Conservation (phyloP, 768 basidiomycete genomes). For the Chiua virens region DNA sequence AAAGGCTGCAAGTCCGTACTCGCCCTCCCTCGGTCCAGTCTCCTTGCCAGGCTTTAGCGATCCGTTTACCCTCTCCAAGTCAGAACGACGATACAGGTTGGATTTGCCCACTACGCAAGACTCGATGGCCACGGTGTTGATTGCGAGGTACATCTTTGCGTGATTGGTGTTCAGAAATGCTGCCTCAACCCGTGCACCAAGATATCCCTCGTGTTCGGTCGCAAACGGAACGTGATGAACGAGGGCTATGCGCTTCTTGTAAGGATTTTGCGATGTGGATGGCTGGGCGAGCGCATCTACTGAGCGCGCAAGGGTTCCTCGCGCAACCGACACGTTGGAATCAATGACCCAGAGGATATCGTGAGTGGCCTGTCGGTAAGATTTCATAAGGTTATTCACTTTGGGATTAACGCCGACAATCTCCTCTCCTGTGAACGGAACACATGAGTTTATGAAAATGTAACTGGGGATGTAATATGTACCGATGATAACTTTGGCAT, state of each 20-base stretch:
- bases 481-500: conserved; percentile 79
- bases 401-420: conserved; percentile 93
- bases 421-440: conserved; percentile 60
- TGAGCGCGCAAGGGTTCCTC: conserved; percentile 79
- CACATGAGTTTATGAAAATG: neutral
- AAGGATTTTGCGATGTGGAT: conserved; percentile 32
- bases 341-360: conserved; percentile 97
- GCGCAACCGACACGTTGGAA: conserved; percentile 83
- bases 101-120: conserved; percentile 98
- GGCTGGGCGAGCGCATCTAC: conserved; percentile 69
- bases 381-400: conserved; percentile 90
- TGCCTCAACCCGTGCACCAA: conserved; percentile 87
- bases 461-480: conserved; percentile 18
- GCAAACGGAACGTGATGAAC: conserved; percentile 98
- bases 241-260: conserved; percentile 62
- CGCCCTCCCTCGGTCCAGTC: conserved; percentile 20
- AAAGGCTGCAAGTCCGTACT: conserved; percentile 71
- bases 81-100: conserved; percentile 88
- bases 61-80: conserved; percentile 74
- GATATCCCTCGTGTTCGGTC: conserved; percentile 58
- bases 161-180: conserved; percentile 97
- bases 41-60: conserved; percentile 50
- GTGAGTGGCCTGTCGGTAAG: conserved; percentile 77
- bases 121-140: conserved; percentile 84
- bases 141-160: conserved; percentile 96